Conservation (phyloP, 2,329 filamentous ascomycete genomes). For the Aspergillus versicolor region DNA sequence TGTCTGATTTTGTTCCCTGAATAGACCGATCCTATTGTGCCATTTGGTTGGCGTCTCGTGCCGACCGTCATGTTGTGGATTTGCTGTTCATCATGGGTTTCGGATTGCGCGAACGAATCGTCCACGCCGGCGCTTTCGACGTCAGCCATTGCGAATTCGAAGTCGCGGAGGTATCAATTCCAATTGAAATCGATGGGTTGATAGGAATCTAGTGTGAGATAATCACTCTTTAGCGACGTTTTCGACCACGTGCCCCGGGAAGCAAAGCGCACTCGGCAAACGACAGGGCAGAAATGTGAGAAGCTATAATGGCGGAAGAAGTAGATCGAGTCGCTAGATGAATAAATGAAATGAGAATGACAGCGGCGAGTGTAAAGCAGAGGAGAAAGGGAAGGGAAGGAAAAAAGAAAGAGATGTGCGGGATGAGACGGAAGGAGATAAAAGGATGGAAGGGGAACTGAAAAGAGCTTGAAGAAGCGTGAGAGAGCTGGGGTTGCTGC, state of each 20-base stretch:
- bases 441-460: constrained; percentile 9
- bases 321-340: neutral
- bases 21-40: constrained; percentile 65
- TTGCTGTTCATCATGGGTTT: constrained; percentile 37
- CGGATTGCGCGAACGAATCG: constrained; percentile 37
- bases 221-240: neutral
- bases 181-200: neutral
- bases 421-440: constrained; percentile 10
- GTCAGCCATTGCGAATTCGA: constrained; percentile 32
- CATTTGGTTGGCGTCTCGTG: constrained; percentile 62
- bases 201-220: neutral
- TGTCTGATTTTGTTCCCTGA: constrained; percentile 67
- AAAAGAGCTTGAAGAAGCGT: neutral
- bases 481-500: constrained; percentile 1
- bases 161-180: neutral
- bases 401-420: constrained; percentile 1
- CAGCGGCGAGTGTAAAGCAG: neutral
- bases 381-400: neutral
- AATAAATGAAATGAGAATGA: neutral
- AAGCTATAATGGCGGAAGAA: constrained; percentile 6
- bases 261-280: constrained; percentile 2
- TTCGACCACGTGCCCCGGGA: neutral
- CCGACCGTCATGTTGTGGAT: constrained; percentile 44
- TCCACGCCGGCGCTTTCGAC: constrained; percentile 33
- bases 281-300: neutral